Percentiles rank a stretch among this genome's conserved stretches.
These are phyloP conservation scores for Oryza coarctata DNA, from an alignment of 176 grass and related monocot species.

Conservation along the genomic window DNA sequence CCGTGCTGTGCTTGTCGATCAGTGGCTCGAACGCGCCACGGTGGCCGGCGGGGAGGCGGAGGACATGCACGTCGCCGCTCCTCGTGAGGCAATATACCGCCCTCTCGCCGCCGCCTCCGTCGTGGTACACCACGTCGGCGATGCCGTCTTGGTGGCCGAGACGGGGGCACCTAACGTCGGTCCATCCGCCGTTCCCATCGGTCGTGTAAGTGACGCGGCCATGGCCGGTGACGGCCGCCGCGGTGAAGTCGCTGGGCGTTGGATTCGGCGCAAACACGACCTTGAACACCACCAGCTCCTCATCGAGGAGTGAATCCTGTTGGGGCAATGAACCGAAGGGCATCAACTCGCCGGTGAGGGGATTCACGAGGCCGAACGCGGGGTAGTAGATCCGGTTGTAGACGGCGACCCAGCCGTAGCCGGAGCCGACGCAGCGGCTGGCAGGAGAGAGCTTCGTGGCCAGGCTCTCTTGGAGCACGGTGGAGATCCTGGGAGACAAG, in stretches of 20 bases:
- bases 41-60: constrained; percentile 1
- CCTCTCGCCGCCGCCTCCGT: not conserved
- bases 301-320: not conserved
- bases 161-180: not conserved
- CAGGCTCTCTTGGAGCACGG: not conserved
- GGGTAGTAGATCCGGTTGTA: no score
- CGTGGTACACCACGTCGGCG: constrained; percentile 1
- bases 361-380: not conserved
- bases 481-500: not conserved
- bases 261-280: constrained; percentile 27
- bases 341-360: not conserved
- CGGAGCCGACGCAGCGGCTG: not conserved
- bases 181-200: not conserved
- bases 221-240: not conserved
- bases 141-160: not conserved
- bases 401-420: not conserved
- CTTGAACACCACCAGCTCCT: not conserved
- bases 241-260: not conserved
- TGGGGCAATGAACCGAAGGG: not conserved
- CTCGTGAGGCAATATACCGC: not conserved
- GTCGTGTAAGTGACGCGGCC: no score
- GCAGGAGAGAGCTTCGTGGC: not conserved
- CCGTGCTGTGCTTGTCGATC: not conserved
- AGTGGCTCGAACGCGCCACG: not conserved
- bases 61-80: constrained; percentile 3